Evolutionary conservation across 306 rosid genomes (phyloP), one percentile per base, ranked within the genome.

Genomic region (Medicago arabica): DNA sequence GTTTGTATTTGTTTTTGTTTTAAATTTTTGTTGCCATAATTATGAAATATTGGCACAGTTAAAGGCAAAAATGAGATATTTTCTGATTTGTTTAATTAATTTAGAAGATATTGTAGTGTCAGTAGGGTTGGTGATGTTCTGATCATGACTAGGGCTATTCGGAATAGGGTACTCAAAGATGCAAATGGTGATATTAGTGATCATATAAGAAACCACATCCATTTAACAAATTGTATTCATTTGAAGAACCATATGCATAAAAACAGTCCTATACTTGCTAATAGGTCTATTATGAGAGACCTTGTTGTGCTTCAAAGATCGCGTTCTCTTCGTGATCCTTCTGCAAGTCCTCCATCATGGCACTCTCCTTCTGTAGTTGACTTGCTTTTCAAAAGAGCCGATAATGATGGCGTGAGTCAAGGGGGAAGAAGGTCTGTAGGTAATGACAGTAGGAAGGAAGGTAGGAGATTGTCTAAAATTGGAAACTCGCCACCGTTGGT

Each of bases 171-270:
- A 78, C 98, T 96, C 21, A 92, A 96, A 86, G 99, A 96, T 78
- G 96, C 99, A 13, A 96, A 96, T 86, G 99, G 98, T 87, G 96
- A 90, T 80, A 89, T 90, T 66, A 82, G 92, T 83, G 99, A 92
- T 74, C 99, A 96, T 90, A 86, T 96, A 51, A 92, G 98, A 60
- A 96, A 96, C 87, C 98, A 92, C 77, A 90, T 96, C 59, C 99
- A 96, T 85, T 88, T 96, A 86, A 96, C 98, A 47, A 96, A 92
- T 83, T 96, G 99, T 81, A 96, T 96, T 82, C 99, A 92, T 89
- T 83, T 96, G 91, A 96, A 96, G 96, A 96, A 96, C 80, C 99
- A 96, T 60, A 92, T 96, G 98, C 99, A 96, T 83, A 96, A 90
- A 87, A 92, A 90, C 75, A 96, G 99, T 79, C 98, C 99, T 61